Evolutionary conservation across 129 eudicot genomes (phyloP), one percentile per base, ranked within the genome.

Genomic region (Flaveria linearis): DNA sequence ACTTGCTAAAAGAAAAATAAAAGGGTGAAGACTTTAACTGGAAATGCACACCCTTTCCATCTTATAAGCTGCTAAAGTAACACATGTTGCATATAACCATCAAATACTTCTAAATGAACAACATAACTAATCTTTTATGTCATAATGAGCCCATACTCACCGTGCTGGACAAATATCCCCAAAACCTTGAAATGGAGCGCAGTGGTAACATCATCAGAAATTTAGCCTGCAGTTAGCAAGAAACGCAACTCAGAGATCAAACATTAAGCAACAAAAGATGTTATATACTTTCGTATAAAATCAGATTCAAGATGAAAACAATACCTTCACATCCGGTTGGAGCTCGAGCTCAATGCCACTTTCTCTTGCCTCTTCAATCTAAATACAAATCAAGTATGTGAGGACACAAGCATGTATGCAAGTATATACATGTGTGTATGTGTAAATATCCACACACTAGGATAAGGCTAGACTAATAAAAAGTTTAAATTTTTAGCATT

Each of bases 301-400:
- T 41, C 30, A 81, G 36, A 46, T 17, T 55, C 45, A 28, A 49
- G 43, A 66, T 16, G 50, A 9, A 53, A 56, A 72, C 10, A 42
- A 78, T 89, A 91, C 99, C 78, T 94, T 94, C 7, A 85, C 93
- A 87, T 94, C 99, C 2, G 97, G 92, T 66, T 81, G 90, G 83
- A 94, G 89, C 81, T 83, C 96, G 22, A 83, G 66, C 74, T 91
- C 98, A 20, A 86, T 58, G 50, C 97, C 97, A 60, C 75, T 87
- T 64, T 81, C 89, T 76, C 83, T 89, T 23, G 94, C 93, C 80
- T 89, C 97, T 78, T 91, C 96, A 76, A 87, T 73, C 97, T 94
- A 82, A 68, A 58, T 23, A 57, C 49, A 42, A 13, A 17, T 51
- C 69, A 77, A 50, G 49, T 45, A 11, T 62, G n/a, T 49, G 14